These are phyloP conservation scores for Starmera pachycereana DNA, from an alignment of 805 yeast genomes.

Conservation along the genomic window DNA sequence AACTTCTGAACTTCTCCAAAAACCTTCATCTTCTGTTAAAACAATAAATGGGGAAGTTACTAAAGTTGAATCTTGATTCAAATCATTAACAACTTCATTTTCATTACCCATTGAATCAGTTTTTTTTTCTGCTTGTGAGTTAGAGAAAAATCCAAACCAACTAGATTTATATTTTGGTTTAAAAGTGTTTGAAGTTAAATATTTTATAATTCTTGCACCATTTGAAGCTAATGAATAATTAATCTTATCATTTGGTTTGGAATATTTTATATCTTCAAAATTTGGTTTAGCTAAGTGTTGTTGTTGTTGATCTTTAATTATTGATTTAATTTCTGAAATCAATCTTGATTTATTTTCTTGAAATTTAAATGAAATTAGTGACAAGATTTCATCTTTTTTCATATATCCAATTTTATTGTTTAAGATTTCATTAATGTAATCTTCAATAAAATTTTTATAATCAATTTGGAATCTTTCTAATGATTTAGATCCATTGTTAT, in stretches of 20 bases:
- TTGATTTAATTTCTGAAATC: conserved; percentile 12
- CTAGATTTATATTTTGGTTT: conserved; percentile 8
- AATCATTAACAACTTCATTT: background rate
- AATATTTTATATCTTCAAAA: background rate
- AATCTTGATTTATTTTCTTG: conserved; percentile 13
- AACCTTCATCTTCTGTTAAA: conserved; percentile 12
- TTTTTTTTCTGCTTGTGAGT: background rate
- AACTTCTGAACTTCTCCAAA: conserved; percentile 13
- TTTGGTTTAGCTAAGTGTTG: no score
- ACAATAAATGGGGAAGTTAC: conserved; percentile 13
- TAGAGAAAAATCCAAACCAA: background rate
- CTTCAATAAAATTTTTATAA: conserved; percentile 7
- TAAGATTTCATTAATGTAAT: conserved; percentile 10
- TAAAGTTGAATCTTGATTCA: conserved; percentile 1
- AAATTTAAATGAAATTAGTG: conserved; percentile 12
- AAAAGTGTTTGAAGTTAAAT: conserved; percentile 24
- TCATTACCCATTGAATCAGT: background rate
- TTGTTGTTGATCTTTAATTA: conserved; percentile 2
- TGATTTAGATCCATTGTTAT: background rate
- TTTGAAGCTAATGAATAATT: conserved; percentile 24
- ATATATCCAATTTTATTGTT: conserved; percentile 12
- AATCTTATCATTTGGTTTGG: conserved; percentile 16
- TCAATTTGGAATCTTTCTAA: conserved; percentile 6
- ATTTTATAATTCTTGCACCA: conserved; percentile 28
- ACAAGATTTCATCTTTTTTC: conserved; percentile 12